These are phyloP conservation scores for Xanthoceras sorbifolium DNA, from an alignment of 345 rosid genomes.

Conservation along the genomic window DNA sequence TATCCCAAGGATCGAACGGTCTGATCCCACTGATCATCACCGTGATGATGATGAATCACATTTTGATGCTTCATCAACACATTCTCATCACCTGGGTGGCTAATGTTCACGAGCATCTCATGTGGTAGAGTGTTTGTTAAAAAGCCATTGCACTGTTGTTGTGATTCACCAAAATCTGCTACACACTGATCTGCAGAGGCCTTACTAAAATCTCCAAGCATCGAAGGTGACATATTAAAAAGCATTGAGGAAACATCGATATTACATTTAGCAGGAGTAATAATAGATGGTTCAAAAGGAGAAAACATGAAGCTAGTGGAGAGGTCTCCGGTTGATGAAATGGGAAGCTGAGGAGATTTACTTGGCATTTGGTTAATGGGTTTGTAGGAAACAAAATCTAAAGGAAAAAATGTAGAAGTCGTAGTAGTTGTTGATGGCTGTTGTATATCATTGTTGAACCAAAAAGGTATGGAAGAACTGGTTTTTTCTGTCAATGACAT, in stretches of 20 bases:
- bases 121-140: slow-evolving; percentile 18
- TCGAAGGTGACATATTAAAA: slow-evolving; percentile 55
- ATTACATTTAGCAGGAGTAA: slow-evolving; percentile 28
- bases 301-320: slow-evolving; percentile 38
- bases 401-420: slow-evolving; percentile 33
- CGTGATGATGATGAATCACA: slow-evolving; percentile 1
- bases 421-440: slow-evolving; percentile 19
- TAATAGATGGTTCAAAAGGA: slow-evolving; percentile 38
- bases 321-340: slow-evolving; percentile 40
- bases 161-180: slow-evolving; percentile 24
- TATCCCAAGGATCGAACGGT: slow-evolving; percentile 24
- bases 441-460: slow-evolving; percentile 29
- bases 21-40: slow-evolving; percentile 32
- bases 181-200: slow-evolving; percentile 20
- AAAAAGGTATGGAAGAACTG: slow-evolving; percentile 35
- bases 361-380: slow-evolving; percentile 24
- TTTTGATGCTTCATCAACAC: slow-evolving; percentile 15
- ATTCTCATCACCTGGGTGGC: slow-evolving; percentile 14
- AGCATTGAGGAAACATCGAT: slow-evolving; percentile 48
- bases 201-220: slow-evolving; percentile 42
- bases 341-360: slow-evolving; percentile 28
- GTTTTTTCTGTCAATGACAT: slow-evolving; percentile 25
- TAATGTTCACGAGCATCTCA: slow-evolving; percentile 24
- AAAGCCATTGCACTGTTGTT: slow-evolving; percentile 32
- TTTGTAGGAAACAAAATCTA: slow-evolving; percentile 42